Evolutionary conservation across 1,284 basidiomycete species (phyloP).

Genomic region (Cystobasidium pallidum): DNA sequence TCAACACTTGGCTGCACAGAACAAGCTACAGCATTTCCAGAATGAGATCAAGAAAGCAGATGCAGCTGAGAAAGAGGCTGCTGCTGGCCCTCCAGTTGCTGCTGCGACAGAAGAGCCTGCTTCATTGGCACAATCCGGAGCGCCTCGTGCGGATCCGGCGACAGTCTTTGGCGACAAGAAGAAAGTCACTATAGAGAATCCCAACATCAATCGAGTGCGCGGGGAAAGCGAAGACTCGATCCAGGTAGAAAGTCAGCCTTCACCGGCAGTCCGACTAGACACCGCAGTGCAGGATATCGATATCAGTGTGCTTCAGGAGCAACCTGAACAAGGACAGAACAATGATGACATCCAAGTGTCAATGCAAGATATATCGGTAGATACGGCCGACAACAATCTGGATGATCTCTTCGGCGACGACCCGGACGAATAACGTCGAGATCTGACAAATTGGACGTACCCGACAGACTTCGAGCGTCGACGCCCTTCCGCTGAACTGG

Average conservation of each 20-base stretch:
- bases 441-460: too few species aligned
- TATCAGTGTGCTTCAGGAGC: neutral
- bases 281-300: constrained; percentile 8
- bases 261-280: constrained; percentile 12
- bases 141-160: constrained; percentile 15
- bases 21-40: constrained; percentile 47
- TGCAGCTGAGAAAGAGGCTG: constrained; percentile 41
- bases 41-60: constrained; percentile 42
- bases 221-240: constrained; percentile 28
- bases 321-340: neutral
- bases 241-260: constrained; percentile 21
- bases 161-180: constrained; percentile 33
- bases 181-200: constrained; percentile 3
- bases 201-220: constrained; percentile 3
- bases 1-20: constrained; percentile 58
- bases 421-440: constrained; percentile 19
- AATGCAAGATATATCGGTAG: constrained; percentile 31
- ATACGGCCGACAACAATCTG: neutral
- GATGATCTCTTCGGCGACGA: constrained; percentile 43
- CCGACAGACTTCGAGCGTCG: too few species aligned
- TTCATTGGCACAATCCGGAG: neutral
- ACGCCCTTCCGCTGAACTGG: too few species aligned
- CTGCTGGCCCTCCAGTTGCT: neutral
- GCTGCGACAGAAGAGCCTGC: constrained; percentile 6
- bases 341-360: constrained; percentile 35